Evolutionary conservation across 768 basidiomycete species (phyloP), one percentile per base, ranked within the genome.

Genomic region (Leccinellum luteum): DNA sequence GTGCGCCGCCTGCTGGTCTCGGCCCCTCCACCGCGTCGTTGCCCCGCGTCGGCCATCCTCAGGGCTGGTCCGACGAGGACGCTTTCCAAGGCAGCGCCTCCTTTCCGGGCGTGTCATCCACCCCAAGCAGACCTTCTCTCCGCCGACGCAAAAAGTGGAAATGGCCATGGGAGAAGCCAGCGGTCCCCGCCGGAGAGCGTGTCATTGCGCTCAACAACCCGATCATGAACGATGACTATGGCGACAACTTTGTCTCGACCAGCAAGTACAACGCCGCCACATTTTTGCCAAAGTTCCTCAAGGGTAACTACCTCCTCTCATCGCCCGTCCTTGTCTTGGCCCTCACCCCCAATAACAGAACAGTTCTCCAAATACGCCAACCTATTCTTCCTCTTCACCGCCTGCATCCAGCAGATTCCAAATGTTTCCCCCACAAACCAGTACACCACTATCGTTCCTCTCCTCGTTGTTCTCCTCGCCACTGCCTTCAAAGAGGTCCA

Each of bases 301-400:
- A 83, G 52, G 94, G 96, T 98, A 65, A 61, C 85, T 77, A 43
- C n/a, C 3, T 43, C n/a, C 6, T 0, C 28, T 1, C 32, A 19
- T 30, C 23, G 27, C 23, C 0, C n/a, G 28, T 1, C 48, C 13
- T 12, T n/a, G 8, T 34, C 12, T 6, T n/a, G 6, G 15, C 35
- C 10, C 62, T 67, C 35, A 71, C 41, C 32, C 25, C 3, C 14
- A 27, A 28, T 51, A 3, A 6, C 74, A 96, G 95, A 96, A 71
- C 94, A 98, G 84, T 97, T 98, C 79, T 94, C 92, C 45, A 93
- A 97, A 84, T 98, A 98, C 71, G 96, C 97, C 64, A 98, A 99
- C 70, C 52, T 98, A 59, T 99, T 99, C 80, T 99, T 99, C 81
- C 79, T 99, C 57, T 98, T 99, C 78, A 98, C 96, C 30, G 93